A percentile compares a stretch with the other conserved stretches of the same genome.
phyloP scores from a whole-genome alignment of 139 green algal genomes.

The Chlamydomonas sphaeroides region DNA sequence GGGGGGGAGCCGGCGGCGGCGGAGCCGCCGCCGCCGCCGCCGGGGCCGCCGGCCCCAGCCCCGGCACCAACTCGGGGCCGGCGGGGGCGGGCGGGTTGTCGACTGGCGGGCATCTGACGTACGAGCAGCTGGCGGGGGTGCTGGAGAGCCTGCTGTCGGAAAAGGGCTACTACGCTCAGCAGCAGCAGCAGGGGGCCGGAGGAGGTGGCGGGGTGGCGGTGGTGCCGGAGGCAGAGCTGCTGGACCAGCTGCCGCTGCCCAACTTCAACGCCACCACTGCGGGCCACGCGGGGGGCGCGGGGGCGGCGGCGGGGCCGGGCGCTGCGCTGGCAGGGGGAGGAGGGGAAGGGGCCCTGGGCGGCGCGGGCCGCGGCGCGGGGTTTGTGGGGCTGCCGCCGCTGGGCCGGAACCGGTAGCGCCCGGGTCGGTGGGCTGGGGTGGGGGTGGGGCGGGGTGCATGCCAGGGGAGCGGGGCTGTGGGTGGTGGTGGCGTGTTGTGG shows the following conservation, averaged over 20 bases:
- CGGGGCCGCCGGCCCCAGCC: neutral
- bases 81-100: neutral
- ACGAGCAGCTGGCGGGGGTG: conserved; percentile 49
- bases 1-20: neutral
- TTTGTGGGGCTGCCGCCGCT: conserved; percentile 1
- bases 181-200: neutral
- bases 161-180: conserved; percentile 57
- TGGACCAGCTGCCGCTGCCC: conserved; percentile 45
- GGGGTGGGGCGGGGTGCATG: too few relatives aligned
- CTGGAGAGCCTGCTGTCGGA: conserved; percentile 51
- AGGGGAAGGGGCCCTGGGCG: neutral
- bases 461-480: too few relatives aligned
- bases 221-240: conserved; percentile 41
- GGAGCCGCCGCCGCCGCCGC: neutral
- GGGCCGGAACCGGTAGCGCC: neutral
- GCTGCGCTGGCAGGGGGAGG: neutral
- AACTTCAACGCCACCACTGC: conserved; percentile 43
- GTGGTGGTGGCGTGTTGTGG: too few relatives aligned
- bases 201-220: neutral
- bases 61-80: neutral
- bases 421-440: too few relatives aligned
- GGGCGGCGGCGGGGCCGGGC: neutral
- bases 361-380: neutral
- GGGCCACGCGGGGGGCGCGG: neutral
- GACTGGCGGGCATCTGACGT: conserved; percentile 36